Base-by-base conservation (phyloP, 768 basidiomycete species). In the Lentinula aciculospora region DNA sequence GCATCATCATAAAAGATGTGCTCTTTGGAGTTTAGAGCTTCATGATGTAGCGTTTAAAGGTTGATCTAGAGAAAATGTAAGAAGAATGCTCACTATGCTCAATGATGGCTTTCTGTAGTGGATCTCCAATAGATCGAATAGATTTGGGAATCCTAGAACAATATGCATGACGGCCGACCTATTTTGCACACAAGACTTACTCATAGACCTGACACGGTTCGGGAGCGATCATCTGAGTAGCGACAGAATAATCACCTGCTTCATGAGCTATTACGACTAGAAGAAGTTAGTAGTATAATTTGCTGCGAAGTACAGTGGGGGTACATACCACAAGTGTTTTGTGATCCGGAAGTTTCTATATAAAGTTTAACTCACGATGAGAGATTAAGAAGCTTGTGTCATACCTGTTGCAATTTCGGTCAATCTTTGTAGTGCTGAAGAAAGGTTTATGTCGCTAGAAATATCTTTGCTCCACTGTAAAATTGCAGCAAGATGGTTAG, bases 381-480 rank as follows among this genome's bases (percentile, higher is more conserved):
- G 9, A 29, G 15, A 36, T 10, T 8, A 44, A 31, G 4, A 23
- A 10, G 15, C 39, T 29, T 3, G 34, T 19, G 6, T 54, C 70
- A 54, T 64, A 84, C 86, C 85, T 7, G 84, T 81, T 0, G 84
- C 82, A 57, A 88, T 88, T 68, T 88, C 86, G 0, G 88, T 89
- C 48, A 90, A 69, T 37, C 85, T 71, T 63, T 85, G 84, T 27
- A 89, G 71, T 9, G 86, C 86, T 54, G 85, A 84, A 39, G 80
- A 80, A 21, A 88, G 69, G 61, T 87, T 86, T 40, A 88, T 86
- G 66, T 88, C 85, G 36, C 84, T 82, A 0, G 86, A 86, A 13
- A 90, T 87, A 55, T 86, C 83, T 66, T 86, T 85, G 63, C 84
- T 87, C 82, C 85, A 87, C 63, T 83, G 85, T 31, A 89, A 74